Base-by-base conservation (phyloP, 2,329 filamentous ascomycete species). In the Sclerotinia subarctica region DNA sequence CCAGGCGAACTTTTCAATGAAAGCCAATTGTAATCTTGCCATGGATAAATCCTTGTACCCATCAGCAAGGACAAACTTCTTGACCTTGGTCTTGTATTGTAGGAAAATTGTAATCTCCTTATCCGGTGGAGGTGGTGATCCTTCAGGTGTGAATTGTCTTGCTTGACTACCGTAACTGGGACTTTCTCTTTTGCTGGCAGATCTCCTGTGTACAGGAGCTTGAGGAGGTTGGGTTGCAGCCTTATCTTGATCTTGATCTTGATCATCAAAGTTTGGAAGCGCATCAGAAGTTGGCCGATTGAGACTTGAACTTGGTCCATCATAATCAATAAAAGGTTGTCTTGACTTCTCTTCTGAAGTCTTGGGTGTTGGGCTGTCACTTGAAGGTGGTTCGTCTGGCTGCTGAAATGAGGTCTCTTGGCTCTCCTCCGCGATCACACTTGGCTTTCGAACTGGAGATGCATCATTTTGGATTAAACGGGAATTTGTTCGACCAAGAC, bases 1-100 rank as follows among this genome's bases (percentile, higher is more conserved):
- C 94, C 96, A 99, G 0, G 94, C 95, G 77, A 99, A 99, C 78
- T 97, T 99, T 74, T 99, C 95, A 74, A 99, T 99, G 74, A 99
- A 99, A 0, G 95, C 94, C 38, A 99, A 85, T 78, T 99, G 94
- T 68, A 99, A 80, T 32, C 94, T 87, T 1, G 93, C 93, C 69
- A 97, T 90, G 3, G 92, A 94, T 15, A 99, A 83, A 70, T 94
- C 93, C 44, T 89, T 88, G 72, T 90, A 89, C 1, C 94, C 94
- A 77, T 96, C 93, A 0, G 92, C 82, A 46, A 98, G 85, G 21
- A 97, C 88, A 77, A 96, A 96, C 78, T 98, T 98, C 80, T 97
- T 98, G 74, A 98, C 94, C 77, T 95, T 95, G 74, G 91, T 95
- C 78, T 96, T 97, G 81, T 98, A 97, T 79, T 98, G 94, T 70